These are phyloP conservation scores for Astragalus membranaceus DNA, from an alignment of 306 rosid genomes.

Conservation along the genomic window DNA sequence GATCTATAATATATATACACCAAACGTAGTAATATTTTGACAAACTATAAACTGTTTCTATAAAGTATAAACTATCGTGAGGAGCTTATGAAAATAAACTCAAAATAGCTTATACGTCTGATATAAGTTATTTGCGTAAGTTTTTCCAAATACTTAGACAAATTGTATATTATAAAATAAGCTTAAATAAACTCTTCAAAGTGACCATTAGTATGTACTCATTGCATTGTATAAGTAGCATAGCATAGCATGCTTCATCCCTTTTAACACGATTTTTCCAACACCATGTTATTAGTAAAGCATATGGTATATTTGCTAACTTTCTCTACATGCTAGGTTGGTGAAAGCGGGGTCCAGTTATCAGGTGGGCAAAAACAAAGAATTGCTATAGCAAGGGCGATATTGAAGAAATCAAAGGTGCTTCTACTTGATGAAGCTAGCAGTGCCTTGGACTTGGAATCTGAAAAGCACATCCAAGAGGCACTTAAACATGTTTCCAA, in stretches of 20 bases:
- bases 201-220: background rate
- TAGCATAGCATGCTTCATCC: background rate
- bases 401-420: slow-evolving; percentile 67
- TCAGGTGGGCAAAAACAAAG: slow-evolving; percentile 92
- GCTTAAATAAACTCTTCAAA: no score
- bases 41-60: no score
- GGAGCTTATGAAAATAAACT: no score
- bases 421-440: slow-evolving; percentile 89
- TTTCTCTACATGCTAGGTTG: slow-evolving; percentile 37
- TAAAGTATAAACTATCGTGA: no score
- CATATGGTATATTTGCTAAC: background rate
- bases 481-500: slow-evolving; percentile 48
- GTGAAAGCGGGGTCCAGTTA: slow-evolving; percentile 75
- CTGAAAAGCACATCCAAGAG: slow-evolving; percentile 68
- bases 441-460: slow-evolving; percentile 82
- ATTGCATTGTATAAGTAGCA: background rate
- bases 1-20: no score
- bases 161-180: no score
- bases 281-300: background rate
- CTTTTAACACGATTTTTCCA: background rate
- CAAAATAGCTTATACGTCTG: no score
- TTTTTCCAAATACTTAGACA: no score
- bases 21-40: no score
- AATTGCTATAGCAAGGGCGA: slow-evolving; percentile 80
- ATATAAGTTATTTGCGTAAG: no score